A percentile compares a stretch with the other conserved stretches of the same genome.
phyloP scores from a whole-genome alignment of 2,329 filamentous ascomycete genomes.

The Stagonosporopsis vannaccii region DNA sequence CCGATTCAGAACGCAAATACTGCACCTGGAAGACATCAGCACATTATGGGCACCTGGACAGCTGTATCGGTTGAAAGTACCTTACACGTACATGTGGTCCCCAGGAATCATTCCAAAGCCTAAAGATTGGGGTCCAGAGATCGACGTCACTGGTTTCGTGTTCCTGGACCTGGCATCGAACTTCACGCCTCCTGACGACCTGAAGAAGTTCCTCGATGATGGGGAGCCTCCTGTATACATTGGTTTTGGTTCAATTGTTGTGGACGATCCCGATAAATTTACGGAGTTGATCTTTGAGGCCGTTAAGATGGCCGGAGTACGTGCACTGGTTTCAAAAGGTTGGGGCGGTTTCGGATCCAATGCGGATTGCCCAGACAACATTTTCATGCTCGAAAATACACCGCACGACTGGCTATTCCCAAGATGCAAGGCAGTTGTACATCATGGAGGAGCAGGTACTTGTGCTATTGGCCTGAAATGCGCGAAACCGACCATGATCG shows the following conservation, averaged over 20 bases:
- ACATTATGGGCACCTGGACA: constrained; percentile 79
- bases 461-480: constrained; percentile 77
- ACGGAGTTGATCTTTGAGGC: constrained; percentile 76
- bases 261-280: constrained; percentile 73
- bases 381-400: constrained; percentile 76
- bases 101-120: constrained; percentile 72
- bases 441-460: constrained; percentile 80
- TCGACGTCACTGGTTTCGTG: constrained; percentile 80
- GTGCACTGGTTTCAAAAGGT: constrained; percentile 76
- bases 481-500: constrained; percentile 75
- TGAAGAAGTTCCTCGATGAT: constrained; percentile 52
- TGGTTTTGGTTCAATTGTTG: constrained; percentile 78
- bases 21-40: constrained; percentile 76
- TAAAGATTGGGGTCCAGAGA: constrained; percentile 70
- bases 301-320: constrained; percentile 69
- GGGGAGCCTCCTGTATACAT: constrained; percentile 72
- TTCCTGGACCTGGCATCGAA: constrained; percentile 73
- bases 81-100: constrained; percentile 74
- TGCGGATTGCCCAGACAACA: constrained; percentile 59
- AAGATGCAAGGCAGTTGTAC: constrained; percentile 69
- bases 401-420: constrained; percentile 82
- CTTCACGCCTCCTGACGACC: constrained; percentile 64
- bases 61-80: constrained; percentile 75
- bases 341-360: constrained; percentile 75
- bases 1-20: constrained; percentile 71